Base-by-base conservation (phyloP, 441 rosid species). In the Bruguiera hainesii region DNA sequence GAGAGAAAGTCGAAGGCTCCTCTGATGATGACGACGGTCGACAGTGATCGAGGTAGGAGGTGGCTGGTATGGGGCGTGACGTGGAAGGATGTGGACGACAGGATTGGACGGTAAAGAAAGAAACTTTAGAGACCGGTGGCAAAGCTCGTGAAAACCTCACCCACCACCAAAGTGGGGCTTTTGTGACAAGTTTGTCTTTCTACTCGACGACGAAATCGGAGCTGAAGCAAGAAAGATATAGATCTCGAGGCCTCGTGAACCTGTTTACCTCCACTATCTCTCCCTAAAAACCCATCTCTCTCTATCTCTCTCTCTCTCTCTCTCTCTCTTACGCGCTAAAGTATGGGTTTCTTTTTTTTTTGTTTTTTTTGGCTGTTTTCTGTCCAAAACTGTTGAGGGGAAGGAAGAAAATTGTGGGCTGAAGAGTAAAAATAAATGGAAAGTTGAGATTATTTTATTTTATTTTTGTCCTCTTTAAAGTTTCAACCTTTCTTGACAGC, bases 131-230 rank as follows among this genome's bases (percentile, higher is more conserved):
- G 83, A 79, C 80, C 29, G 46, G 10, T 49, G 33, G 76, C 63
- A 65, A 74, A 75, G 78, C 83, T 80, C 93, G 97, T 89, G 95
- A 87, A 75, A 62, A 63, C 65, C 75, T 64, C 73, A 85, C 88
- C 89, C 61, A 77, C 89, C 61, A 78, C 74, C 79, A 66, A 73
- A 73, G 64, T 64, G 71, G 59, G 76, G 61, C 29, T n/a, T 64
- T 28, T 52, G n/a, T 9, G 18, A 13, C 37, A 31, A 35, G 33
- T n/a, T 49, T 37, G 16, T n/a, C 31, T n/a, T 21, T 21, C 57
- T 1, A 1, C 61, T 35, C 55, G 20, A 21, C 55, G 57, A 68
- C 16, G 11, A 56, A 16, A 62, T 19, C 49, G 55, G 56, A 48
- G 69, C 63, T 64, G 79, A 76, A 70, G 68, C 71, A 51, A 48